Conservation (phyloP, 2,329 filamentous ascomycete species). For the Ceratocystis smalleyi region DNA sequence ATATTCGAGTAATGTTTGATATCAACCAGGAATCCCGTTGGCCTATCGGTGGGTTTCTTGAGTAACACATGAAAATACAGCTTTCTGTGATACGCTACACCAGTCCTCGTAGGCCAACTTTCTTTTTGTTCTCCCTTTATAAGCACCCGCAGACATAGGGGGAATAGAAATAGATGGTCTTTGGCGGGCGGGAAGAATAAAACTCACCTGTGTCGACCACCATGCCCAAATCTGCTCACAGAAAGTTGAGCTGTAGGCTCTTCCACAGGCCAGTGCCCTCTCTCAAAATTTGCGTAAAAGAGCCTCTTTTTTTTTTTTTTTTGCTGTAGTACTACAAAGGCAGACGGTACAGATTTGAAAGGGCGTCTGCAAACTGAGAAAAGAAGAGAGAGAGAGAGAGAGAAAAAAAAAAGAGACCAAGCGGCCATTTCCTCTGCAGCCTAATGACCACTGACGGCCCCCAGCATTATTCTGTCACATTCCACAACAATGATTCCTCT, state of each 20-base stretch:
- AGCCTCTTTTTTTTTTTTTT: neutral
- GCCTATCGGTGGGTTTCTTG: neutral
- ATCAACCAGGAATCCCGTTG: constrained; percentile 32
- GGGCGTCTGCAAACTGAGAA: constrained; percentile 29
- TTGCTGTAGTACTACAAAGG: constrained; percentile 42
- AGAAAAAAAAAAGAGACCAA: constrained; percentile 22
- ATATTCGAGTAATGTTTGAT: constrained; percentile 27
- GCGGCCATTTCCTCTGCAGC: constrained; percentile 40
- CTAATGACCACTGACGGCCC: constrained; percentile 34
- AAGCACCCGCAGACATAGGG: no score
- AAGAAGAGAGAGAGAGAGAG: no score
- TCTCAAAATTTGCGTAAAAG: no score
- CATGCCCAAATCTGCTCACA: constrained; percentile 31
- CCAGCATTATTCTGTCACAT: constrained; percentile 41
- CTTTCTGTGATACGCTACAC: no score
- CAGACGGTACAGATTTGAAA: constrained; percentile 13
- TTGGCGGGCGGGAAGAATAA: neutral
- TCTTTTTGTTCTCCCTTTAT: no score
- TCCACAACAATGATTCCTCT: constrained; percentile 48
- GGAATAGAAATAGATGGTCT: no score
- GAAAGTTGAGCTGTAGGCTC: constrained; percentile 48
- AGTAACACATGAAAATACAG: no score
- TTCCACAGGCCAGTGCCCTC: neutral
- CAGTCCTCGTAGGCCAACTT: no score
- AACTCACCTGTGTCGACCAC: constrained; percentile 30